These are phyloP conservation scores for Vicia sativa DNA, from an alignment of 306 rosid species.

Conservation along the genomic window DNA sequence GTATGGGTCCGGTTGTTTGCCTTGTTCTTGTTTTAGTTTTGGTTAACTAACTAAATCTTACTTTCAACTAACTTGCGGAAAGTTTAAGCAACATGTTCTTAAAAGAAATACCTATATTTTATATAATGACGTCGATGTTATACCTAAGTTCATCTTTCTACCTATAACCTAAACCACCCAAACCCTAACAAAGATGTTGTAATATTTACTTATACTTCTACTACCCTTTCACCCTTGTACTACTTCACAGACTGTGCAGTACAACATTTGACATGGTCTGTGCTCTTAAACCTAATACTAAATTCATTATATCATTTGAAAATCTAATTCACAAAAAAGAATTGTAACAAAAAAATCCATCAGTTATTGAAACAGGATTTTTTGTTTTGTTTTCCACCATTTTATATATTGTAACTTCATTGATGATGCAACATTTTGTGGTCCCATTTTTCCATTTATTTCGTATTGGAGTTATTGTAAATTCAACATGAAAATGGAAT, in stretches of 20 bases:
- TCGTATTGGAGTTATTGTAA: slow-evolving; percentile 7
- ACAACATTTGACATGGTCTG: background rate
- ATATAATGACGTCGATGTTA: slow-evolving; percentile 1
- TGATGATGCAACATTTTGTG: background rate
- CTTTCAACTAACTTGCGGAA: slow-evolving; percentile 38
- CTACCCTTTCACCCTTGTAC: slow-evolving; percentile 29
- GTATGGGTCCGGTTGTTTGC: slow-evolving; percentile 11
- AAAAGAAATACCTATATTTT: slow-evolving; percentile 8
- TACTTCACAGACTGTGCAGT: slow-evolving; percentile 20
- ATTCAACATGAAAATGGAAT: background rate
- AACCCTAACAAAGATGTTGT: no score
- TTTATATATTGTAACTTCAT: no score
- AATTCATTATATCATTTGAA: no score
- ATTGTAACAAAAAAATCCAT: no score
- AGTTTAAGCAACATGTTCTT: background rate
- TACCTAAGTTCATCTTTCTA: slow-evolving; percentile 17
- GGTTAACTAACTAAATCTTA: slow-evolving; percentile 41
- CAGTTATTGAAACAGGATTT: no score
- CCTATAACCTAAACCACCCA: no score
- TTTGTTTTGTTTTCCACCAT: no score
- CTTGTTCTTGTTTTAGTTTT: background rate
- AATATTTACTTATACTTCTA: background rate
- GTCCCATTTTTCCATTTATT: background rate
- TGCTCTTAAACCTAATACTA: no score
- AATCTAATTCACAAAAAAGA: no score